These are phyloP conservation scores for Talaromyces sp. DNA, from an alignment of 2,329 filamentous ascomycete species.

Conservation along the genomic window DNA sequence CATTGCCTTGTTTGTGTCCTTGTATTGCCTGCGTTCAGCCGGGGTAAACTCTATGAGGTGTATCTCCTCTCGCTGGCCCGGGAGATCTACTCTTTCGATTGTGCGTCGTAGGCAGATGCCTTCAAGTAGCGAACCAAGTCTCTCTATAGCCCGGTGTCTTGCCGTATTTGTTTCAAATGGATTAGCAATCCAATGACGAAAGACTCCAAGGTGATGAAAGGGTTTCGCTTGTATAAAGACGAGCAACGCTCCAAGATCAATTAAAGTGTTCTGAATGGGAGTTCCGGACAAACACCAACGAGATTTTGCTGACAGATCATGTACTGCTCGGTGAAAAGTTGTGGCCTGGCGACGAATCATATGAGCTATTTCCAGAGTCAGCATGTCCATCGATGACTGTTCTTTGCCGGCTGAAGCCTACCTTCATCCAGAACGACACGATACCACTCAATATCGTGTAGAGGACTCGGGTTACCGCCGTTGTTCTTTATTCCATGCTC, in stretches of 20 bases:
- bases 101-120: slow-evolving; percentile 28
- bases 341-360: slow-evolving; percentile 50
- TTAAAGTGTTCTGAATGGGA: slow-evolving; percentile 53
- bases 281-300: slow-evolving; percentile 56
- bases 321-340: slow-evolving; percentile 43
- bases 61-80: slow-evolving; percentile 25
- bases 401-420: slow-evolving; percentile 24
- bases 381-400: not conserved
- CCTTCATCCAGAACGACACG: slow-evolving; percentile 49
- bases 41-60: slow-evolving; percentile 33
- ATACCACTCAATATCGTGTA: slow-evolving; percentile 32
- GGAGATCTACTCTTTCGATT: slow-evolving; percentile 24
- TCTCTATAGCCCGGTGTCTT: slow-evolving; percentile 23
- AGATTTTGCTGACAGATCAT: slow-evolving; percentile 41
- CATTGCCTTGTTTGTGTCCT: slow-evolving; percentile 37
- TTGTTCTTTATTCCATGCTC: slow-evolving; percentile 29
- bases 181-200: slow-evolving; percentile 44
- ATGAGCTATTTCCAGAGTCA: slow-evolving; percentile 40
- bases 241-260: slow-evolving; percentile 52
- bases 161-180: slow-evolving; percentile 36
- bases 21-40: slow-evolving; percentile 33
- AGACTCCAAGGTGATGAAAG: slow-evolving; percentile 41
- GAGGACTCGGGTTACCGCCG: slow-evolving; percentile 12
- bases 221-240: slow-evolving; percentile 46
- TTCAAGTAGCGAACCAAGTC: slow-evolving; percentile 31